These are phyloP conservation scores for Globisporangium uncinulatum DNA, from an alignment of 352 stramenopile species.

Conservation along the genomic window DNA sequence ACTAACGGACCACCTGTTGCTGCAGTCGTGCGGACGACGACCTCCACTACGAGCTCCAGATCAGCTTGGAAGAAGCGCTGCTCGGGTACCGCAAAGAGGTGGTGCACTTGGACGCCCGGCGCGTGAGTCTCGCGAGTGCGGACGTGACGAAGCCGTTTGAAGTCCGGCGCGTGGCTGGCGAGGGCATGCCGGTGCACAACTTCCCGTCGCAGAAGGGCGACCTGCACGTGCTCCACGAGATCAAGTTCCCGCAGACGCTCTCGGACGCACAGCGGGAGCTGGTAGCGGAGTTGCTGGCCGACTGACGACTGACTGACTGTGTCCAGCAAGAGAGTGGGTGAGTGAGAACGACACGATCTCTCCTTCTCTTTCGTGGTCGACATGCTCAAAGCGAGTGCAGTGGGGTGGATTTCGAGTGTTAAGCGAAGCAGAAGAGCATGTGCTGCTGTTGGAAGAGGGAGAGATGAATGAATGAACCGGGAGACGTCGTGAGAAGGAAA, in stretches of 20 bases:
- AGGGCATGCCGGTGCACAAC: slow-evolving; percentile 96
- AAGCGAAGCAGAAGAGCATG: too few species aligned
- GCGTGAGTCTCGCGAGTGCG: slow-evolving; percentile 80
- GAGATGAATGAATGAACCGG: too few species aligned
- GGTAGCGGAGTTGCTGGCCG: slow-evolving; percentile 42
- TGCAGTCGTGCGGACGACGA: slow-evolving; percentile 90
- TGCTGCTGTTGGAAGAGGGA: too few species aligned
- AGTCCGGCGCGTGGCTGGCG: slow-evolving; percentile 84
- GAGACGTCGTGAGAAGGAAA: too few species aligned
- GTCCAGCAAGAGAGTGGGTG: too few species aligned
- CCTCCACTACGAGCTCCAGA: slow-evolving; percentile 93
- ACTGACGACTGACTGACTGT: slow-evolving; percentile 8
- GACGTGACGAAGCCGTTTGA: slow-evolving; percentile 92
- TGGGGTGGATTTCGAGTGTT: too few species aligned
- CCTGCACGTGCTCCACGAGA: slow-evolving; percentile 94
- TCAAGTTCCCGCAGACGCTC: slow-evolving; percentile 91
- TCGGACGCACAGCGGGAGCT: slow-evolving; percentile 83
- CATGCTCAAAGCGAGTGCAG: too few species aligned
- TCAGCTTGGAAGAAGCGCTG: slow-evolving; percentile 95
- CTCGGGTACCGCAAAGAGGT: slow-evolving; percentile 92
- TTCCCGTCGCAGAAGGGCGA: slow-evolving; percentile 87
- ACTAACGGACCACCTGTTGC: not conserved
- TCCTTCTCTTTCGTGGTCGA: too few species aligned
- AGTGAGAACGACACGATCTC: too few species aligned
- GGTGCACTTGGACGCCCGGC: slow-evolving; percentile 91